phyloP scores from a whole-genome alignment of 179 eudicot species.

The Heliamphora pulchella region DNA sequence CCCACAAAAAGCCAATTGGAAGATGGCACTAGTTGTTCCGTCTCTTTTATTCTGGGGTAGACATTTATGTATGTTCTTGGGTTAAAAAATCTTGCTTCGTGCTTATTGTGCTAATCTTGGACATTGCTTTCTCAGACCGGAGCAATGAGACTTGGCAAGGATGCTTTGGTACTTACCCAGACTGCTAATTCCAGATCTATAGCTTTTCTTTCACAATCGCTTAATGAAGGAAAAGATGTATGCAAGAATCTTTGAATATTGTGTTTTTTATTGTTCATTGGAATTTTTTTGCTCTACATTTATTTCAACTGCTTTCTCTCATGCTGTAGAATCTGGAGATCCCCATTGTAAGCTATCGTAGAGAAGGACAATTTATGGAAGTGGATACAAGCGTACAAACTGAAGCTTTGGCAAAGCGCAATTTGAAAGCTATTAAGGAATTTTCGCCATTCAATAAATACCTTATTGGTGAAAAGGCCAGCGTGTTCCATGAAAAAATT shows the following conservation, averaged over 20 bases:
- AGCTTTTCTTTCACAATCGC: conserved; percentile 75
- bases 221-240: conserved; percentile 76
- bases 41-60: not conserved
- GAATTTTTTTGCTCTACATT: not conserved
- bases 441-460: conserved; percentile 73
- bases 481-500: conserved; percentile 31
- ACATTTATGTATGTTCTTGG: not conserved
- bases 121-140: conserved; percentile 53
- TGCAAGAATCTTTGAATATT: conserved; percentile 7
- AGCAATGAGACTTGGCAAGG: conserved; percentile 76
- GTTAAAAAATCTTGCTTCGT: not conserved
- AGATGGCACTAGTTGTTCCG: not conserved
- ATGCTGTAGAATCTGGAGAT: conserved; percentile 60
- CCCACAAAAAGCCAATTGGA: not conserved
- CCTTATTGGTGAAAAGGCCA: conserved; percentile 72
- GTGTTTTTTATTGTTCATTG: not conserved
- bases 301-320: not conserved
- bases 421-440: conserved; percentile 51
- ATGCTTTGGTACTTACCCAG: conserved; percentile 75
- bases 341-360: conserved; percentile 59
- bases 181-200: conserved; percentile 67
- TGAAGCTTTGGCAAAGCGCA: conserved; percentile 40
- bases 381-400: conserved; percentile 48
- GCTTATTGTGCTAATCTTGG: conserved; percentile 8
- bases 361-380: conserved; percentile 49